Evolutionary conservation across 345 rosid species (phyloP).

Genomic region (Eucalyptus viminalis): DNA sequence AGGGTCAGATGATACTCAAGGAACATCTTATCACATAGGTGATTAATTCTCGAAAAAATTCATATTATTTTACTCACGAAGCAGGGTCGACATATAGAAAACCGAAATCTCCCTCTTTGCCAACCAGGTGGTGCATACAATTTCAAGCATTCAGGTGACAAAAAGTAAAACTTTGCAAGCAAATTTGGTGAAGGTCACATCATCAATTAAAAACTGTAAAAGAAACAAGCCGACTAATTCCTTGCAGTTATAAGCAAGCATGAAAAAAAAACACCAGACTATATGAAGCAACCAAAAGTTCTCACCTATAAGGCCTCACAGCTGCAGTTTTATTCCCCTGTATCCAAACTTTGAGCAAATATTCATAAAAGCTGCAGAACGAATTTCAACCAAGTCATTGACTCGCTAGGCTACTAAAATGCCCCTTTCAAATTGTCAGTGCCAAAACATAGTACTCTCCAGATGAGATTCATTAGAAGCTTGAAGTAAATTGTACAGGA

Average conservation of each 20-base stretch:
- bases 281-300: not conserved
- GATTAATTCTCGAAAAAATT: not conserved
- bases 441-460: not conserved
- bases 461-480: not conserved
- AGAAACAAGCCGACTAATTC: not conserved
- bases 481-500: not conserved
- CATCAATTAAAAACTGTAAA: not conserved
- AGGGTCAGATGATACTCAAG: not conserved
- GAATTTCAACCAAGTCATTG: not conserved
- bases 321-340: slow-evolving; percentile 88
- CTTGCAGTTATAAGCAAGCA: not conserved
- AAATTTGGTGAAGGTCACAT: not conserved
- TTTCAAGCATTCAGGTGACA: not conserved
- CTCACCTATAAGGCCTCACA: slow-evolving; percentile 69
- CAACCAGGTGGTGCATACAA: not conserved
- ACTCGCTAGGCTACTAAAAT: not conserved
- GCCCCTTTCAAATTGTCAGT: not conserved
- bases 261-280: not conserved
- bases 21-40: not conserved
- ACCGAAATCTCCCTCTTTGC: not conserved
- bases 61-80: not conserved
- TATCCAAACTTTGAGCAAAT: slow-evolving; percentile 95
- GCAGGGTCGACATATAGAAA: not conserved
- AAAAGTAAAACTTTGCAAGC: not conserved
- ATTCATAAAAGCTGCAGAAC: slow-evolving; percentile 81